Evolutionary conservation across 495 filamentous ascomycete genomes (phyloP).

Genomic region (Letharia lupina): DNA sequence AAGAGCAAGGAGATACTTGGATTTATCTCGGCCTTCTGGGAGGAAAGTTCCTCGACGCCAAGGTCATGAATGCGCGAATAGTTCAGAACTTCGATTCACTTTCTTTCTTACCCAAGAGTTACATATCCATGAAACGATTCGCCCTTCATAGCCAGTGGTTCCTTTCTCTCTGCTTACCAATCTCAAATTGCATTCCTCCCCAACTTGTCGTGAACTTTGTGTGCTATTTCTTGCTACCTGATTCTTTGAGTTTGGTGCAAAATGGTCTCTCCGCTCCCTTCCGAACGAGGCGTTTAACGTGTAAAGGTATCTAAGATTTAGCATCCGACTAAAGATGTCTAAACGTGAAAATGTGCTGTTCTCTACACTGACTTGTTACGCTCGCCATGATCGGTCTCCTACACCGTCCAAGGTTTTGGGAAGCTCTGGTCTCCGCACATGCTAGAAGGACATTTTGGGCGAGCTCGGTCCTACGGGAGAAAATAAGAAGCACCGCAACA

Average conservation of each 20-base stretch:
- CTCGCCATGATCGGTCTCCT: not conserved
- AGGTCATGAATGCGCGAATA: no score
- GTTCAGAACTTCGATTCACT: not conserved
- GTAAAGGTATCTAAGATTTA: not conserved
- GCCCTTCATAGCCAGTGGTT: not conserved
- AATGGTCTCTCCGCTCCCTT: not conserved
- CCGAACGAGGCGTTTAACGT: not conserved
- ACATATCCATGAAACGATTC: not conserved
- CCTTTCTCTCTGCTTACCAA: not conserved
- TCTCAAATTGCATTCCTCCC: not conserved
- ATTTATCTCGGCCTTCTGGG: conserved; percentile 10
- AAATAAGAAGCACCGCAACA: no score
- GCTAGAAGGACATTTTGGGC: not conserved
- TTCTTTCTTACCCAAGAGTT: not conserved
- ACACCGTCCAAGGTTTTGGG: not conserved
- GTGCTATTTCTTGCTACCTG: not conserved
- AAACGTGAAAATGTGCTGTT: not conserved
- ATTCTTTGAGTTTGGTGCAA: not conserved
- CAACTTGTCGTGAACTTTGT: not conserved
- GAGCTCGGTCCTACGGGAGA: no score
- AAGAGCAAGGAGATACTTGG: conserved; percentile 11
- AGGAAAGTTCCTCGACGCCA: not conserved
- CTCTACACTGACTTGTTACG: not conserved
- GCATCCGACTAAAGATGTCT: not conserved
- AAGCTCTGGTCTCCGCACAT: not conserved